Evolutionary conservation across 495 filamentous ascomycete genomes (phyloP), one percentile per base, ranked within the genome.

Genomic region (Trichocladium antarcticum): DNA sequence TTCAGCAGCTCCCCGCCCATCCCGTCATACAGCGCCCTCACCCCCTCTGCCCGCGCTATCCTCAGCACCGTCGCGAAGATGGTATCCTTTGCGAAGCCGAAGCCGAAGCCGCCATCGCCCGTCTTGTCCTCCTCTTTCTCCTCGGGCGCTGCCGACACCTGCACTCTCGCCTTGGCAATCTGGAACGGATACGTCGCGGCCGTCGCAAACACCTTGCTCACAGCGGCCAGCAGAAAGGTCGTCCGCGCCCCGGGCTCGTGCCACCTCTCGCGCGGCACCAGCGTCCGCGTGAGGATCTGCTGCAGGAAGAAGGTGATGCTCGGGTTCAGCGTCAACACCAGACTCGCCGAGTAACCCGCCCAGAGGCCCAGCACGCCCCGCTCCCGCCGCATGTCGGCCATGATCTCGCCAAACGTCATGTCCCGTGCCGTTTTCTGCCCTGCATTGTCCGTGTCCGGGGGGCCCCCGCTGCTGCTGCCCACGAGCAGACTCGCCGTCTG

Each of bases 271-370:
- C 70, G 62, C 0, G 76, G 67, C 1, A 86, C 68, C 12, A 83
- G 50, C 5, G 69, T 53, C 42, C 77, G 74, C 60, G 82, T 82
- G 7, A 90, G 66, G 7, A 79, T 57, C 53, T 83, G 81, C 55
- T 94, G 84, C 15, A 95, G 68, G 55, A 90, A 81, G 57, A 95
- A 89, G 0, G 90, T 95, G 47, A 94, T 70, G 42, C 81, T 81
- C 8, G 89, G 89, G 57, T 96, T 95, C 1, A 95, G 69, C 1
- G 89, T 89, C 28, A 96, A 64, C 42, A 94, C 73, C 42, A 92
- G 63, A 22, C 76, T 78, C 0, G 88, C 88, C 11, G 83, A 84
- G 65, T 95, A 95, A 3, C 90, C 90, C 0, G 87, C 85, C 89
- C 90, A 95, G 54, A 95, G 85, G 0, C 89, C 89, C 57, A 57